Base-by-base conservation (phyloP, 2,329 filamentous ascomycete genomes). In the Zasmidium angulare region DNA sequence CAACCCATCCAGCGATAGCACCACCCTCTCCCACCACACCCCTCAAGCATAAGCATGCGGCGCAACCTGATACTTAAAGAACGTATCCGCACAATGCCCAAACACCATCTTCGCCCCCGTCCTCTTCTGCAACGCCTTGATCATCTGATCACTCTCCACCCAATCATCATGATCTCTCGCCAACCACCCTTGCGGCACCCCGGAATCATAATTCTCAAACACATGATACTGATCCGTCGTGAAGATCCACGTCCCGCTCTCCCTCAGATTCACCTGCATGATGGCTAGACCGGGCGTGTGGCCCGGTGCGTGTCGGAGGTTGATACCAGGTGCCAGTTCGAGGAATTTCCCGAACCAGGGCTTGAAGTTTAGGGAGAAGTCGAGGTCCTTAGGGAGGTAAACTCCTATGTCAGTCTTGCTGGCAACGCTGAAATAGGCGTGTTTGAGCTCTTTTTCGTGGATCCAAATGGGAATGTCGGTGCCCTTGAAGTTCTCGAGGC, bases 221-320 rank as follows among this genome's bases (percentile, higher is more conserved):
- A 76, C 73, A 55, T 76, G 73, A 53, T 75, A 74, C 65, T 72
- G 71, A 63, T 76, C 74, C 20, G 71, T 72, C 14, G 73, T 75
- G 62, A 75, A 74, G 47, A 76, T 70, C 71, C 69, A 75, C 1
- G 72, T 74, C 20, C 74, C 74, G 23, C 59, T 65, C 23, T 74
- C 64, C 48, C 63, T 67, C 59, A 76, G 51, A 54, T 76, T 77
- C 36, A 75, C 66, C 61, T 76, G 74, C 68, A 76, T 64, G 47
- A 75, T 70, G 31, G 58, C 63, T 20, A 76, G 53, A 1, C 75
- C 73, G 0, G 72, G 73, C 1, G 74, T 75, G 55, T 76, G 74
- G 14, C 74, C 74, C 2, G 74, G 73, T 1, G 71, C 54, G 60
- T 74, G 73, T 23, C 69, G 69, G 10, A 76, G 43, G 22, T 68